Conservation (phyloP, 345 rosid genomes). For the Moringa oleifera region DNA sequence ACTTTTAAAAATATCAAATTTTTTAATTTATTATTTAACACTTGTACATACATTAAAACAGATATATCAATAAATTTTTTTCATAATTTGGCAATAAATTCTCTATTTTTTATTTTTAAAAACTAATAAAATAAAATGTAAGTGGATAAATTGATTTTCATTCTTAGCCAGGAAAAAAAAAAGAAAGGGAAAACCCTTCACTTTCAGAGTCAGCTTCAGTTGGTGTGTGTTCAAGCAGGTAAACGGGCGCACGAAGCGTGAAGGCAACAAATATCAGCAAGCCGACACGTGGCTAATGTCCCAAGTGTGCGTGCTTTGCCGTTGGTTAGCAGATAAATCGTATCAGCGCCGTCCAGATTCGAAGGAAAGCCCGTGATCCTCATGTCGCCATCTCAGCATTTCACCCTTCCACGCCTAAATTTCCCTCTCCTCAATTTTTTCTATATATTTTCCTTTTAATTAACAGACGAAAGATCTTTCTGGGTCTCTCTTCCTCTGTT, state of each 20-base stretch:
- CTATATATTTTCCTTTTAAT: background rate
- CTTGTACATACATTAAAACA: too few relatives aligned
- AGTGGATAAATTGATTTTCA: too few relatives aligned
- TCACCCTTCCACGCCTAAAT: conserved; percentile 36
- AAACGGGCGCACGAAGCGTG: conserved; percentile 22
- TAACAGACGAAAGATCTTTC: background rate
- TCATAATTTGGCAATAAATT: too few relatives aligned
- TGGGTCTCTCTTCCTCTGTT: background rate
- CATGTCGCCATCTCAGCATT: conserved; percentile 57
- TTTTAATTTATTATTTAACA: too few relatives aligned
- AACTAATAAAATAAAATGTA: too few relatives aligned
- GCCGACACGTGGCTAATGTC: conserved; percentile 43
- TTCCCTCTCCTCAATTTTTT: conserved; percentile 33
- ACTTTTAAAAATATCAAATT: too few relatives aligned
- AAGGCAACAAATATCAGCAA: conserved; percentile 20
- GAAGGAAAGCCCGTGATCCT: conserved; percentile 34
- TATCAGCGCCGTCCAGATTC: conserved; percentile 20
- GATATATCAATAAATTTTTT: too few relatives aligned
- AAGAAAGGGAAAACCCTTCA: too few relatives aligned
- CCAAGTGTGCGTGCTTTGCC: conserved; percentile 17
- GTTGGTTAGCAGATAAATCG: conserved; percentile 21
- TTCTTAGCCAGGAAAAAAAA: too few relatives aligned
- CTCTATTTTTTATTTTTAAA: too few relatives aligned
- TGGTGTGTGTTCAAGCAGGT: too few relatives aligned
- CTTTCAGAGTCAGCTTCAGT: too few relatives aligned